A percentile compares a stretch with the other conserved stretches of the same genome.
phyloP scores from a whole-genome alignment of 1,139 yeast species.

The Blastobotrys apis region DNA sequence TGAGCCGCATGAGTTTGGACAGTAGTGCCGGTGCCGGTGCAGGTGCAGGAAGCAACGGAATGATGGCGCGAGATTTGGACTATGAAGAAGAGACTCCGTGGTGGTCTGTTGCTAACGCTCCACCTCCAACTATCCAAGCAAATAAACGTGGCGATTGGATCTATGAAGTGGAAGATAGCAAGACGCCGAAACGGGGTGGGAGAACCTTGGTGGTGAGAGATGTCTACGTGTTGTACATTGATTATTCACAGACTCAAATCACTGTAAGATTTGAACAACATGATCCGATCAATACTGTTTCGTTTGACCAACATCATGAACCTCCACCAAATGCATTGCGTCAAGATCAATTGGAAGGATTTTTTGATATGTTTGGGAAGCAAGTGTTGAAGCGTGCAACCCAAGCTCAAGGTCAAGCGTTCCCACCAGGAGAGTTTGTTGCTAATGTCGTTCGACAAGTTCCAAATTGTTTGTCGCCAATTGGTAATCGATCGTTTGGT shows the following conservation, averaged over 20 bases:
- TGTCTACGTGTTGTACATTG: conserved; percentile 68
- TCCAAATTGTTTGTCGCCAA: conserved; percentile 49
- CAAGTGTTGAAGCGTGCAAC: conserved; percentile 29
- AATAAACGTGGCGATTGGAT: conserved; percentile 39
- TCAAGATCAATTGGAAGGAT: conserved; percentile 48
- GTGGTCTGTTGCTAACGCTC: conserved; percentile 57
- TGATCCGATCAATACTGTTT: conserved; percentile 53
- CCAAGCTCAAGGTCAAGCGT: conserved; percentile 20
- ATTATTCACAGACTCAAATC: conserved; percentile 62
- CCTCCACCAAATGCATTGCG: conserved; percentile 47
- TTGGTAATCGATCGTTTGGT: conserved; percentile 70
- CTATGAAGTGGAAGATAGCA: conserved; percentile 62
- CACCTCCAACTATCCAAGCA: conserved; percentile 56
- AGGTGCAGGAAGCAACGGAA: conserved; percentile 5
- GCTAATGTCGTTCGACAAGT: conserved; percentile 34
- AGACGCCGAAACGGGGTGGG: conserved; percentile 55
- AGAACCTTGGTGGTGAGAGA: conserved; percentile 52
- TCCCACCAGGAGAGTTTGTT: conserved; percentile 31
- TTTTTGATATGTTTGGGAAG: conserved; percentile 42
- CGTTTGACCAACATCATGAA: conserved; percentile 42
- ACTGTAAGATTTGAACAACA: conserved; percentile 49
- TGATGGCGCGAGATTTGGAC: conserved; percentile 31
- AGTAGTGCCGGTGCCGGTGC: neutral
- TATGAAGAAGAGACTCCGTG: conserved; percentile 45
- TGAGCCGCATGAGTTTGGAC: conserved; percentile 15